Percentiles rank a stretch among this genome's conserved stretches.
Evolutionary conservation across 2,329 filamentous ascomycete genomes (phyloP).

Genomic region (Sclerotinia minor): DNA sequence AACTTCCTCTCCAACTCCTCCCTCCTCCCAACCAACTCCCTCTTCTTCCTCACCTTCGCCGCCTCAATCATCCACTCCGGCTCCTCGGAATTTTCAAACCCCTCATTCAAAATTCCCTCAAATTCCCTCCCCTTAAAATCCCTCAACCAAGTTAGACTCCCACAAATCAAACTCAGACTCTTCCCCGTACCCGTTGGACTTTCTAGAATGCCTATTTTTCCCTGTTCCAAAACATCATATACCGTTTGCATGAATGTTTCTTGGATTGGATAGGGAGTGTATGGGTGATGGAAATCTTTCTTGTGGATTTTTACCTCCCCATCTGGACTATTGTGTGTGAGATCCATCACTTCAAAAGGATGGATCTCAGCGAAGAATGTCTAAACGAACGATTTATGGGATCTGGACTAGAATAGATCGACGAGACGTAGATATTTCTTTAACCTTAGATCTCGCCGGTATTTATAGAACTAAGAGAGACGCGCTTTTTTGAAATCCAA

Average conservation of each 20-base stretch:
- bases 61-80: conserved; percentile 70
- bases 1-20: conserved; percentile 61
- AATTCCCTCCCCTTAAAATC: conserved; percentile 55
- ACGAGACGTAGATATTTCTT: too few species aligned
- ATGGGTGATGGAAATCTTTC: conserved; percentile 66
- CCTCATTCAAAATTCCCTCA: neutral
- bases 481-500: conserved; percentile 6
- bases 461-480: conserved; percentile 1
- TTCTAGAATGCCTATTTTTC: conserved; percentile 70
- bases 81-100: conserved; percentile 52
- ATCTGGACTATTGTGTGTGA: neutral
- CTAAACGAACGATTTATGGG: neutral
- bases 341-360: neutral
- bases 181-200: conserved; percentile 73
- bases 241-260: conserved; percentile 68
- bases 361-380: neutral
- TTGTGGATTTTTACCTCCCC: neutral
- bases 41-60: conserved; percentile 56
- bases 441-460: neutral
- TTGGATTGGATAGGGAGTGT: conserved; percentile 69
- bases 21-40: conserved; percentile 55
- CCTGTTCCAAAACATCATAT: conserved; percentile 65
- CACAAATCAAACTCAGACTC: conserved; percentile 71
- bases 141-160: conserved; percentile 69
- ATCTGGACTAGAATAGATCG: neutral